Percentiles rank a stretch among this genome's conserved stretches.
phyloP scores from a whole-genome alignment of 1,139 yeast species.

The Candida smagusa region DNA sequence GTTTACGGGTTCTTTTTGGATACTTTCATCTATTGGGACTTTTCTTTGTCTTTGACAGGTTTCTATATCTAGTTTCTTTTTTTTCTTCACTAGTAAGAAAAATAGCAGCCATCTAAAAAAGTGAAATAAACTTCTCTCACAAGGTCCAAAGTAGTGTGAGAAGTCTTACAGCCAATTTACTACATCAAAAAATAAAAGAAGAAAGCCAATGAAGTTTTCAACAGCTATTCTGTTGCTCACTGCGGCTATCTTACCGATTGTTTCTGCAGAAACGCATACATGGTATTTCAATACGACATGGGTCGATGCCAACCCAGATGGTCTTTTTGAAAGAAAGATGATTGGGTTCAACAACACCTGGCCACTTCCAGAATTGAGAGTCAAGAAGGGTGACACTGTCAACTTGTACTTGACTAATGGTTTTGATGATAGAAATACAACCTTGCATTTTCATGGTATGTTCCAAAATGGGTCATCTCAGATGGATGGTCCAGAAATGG shows the following conservation, averaged over 20 bases:
- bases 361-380: conserved; percentile 80
- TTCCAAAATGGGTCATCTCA: conserved; percentile 70
- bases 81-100: conserved; percentile 1
- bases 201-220: conserved; percentile 15
- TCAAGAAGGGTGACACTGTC: conserved; percentile 74
- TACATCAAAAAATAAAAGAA: conserved; percentile 6
- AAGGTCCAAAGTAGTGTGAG: conserved; percentile 7
- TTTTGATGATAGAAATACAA: conserved; percentile 61
- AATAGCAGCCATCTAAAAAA: background rate
- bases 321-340: conserved; percentile 58
- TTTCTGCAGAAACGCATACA: conserved; percentile 53
- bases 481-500: conserved; percentile 88
- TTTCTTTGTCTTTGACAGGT: conserved; percentile 5
- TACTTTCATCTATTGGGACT: background rate
- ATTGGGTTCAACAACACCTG: conserved; percentile 79
- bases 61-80: conserved; percentile 2
- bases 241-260: conserved; percentile 15
- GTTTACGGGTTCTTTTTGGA: too few relatives aligned
- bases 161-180: conserved; percentile 6
- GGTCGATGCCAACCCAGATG: conserved; percentile 75
- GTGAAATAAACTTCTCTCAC: conserved; percentile 7
- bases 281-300: conserved; percentile 75
- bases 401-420: conserved; percentile 67
- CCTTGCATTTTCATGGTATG: conserved; percentile 89
- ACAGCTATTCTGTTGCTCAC: conserved; percentile 14